Base-by-base conservation (phyloP, 2,329 filamentous ascomycete genomes). In the Macroventuria anomochaeta region DNA sequence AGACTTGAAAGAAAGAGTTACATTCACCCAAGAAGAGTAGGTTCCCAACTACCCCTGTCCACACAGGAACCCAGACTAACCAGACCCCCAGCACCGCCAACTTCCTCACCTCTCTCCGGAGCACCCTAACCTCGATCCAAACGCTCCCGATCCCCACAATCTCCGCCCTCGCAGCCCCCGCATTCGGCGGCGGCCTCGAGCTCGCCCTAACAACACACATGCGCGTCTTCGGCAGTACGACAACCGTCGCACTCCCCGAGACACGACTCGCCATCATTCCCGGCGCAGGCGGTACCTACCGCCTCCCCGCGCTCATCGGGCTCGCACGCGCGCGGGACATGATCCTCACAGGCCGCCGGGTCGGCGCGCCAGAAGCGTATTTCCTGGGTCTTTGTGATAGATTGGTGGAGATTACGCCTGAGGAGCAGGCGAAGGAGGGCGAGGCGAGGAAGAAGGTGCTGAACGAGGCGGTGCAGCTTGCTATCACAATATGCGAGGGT, bases 221-320 rank as follows among this genome's bases (percentile, higher is more conserved):
- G 76, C 91, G 95, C 62, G 88, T 99, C 46, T 88, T 97, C 62
- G 84, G 87, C 26, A 91, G 90, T 32, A 89, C 87, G 28, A 89
- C 91, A 13, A 79, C 82, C 20, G 86, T 99, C 48, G 93, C 87
- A 0, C 85, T 97, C 5, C 95, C 95, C 1, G 95, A 99, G 75
- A 97, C 95, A 1, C 84, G 93, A 2, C 83, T 99, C 2, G 95
- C 89, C 50, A 99, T 99, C 72, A 89, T 99, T 61, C 95, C 95
- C 3, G 95, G 95, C 54, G 95, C 93, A 2, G 95, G 95, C 36
- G 95, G 93, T 55, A 97, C 93, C 1, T 91, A 91, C 75, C 88
- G 95, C 8, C 85, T 99, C 0, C 91, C 92, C 1, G 84, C 83
- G 7, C 77, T 99, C 17, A 88, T 99, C 61, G 95, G 95, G 5